phyloP scores from a whole-genome alignment of 2,329 filamentous ascomycete genomes.

The Apiospora kogelbergensis region DNA sequence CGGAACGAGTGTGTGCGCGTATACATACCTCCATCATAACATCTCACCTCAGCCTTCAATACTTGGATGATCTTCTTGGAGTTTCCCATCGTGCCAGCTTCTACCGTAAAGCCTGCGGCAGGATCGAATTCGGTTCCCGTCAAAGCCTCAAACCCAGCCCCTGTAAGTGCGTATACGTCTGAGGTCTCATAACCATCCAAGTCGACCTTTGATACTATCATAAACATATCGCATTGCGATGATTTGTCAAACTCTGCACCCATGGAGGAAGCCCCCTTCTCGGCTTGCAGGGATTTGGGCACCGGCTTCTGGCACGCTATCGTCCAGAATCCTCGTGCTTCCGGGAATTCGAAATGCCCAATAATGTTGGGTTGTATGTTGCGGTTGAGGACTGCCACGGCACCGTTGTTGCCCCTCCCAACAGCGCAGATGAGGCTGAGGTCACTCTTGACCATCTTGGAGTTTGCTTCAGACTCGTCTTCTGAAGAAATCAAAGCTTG shows the following conservation, averaged over 20 bases:
- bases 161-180: slow-evolving; percentile 74
- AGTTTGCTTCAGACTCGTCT: slow-evolving; percentile 43
- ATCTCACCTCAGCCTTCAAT: slow-evolving; percentile 80
- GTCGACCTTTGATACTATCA: slow-evolving; percentile 77
- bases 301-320: slow-evolving; percentile 67
- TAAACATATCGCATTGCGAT: slow-evolving; percentile 71
- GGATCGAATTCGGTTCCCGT: slow-evolving; percentile 89
- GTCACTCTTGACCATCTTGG: slow-evolving; percentile 51
- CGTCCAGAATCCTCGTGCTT: slow-evolving; percentile 79
- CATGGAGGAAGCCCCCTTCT: slow-evolving; percentile 49
- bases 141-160: slow-evolving; percentile 71
- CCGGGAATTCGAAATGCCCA: slow-evolving; percentile 69
- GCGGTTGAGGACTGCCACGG: slow-evolving; percentile 74
- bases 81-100: slow-evolving; percentile 80
- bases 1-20: slow-evolving; percentile 25
- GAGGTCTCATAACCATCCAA: slow-evolving; percentile 72
- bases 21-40: slow-evolving; percentile 79
- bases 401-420: slow-evolving; percentile 65
- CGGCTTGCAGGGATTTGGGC: slow-evolving; percentile 57
- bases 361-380: slow-evolving; percentile 74
- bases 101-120: slow-evolving; percentile 81
- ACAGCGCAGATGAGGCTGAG: slow-evolving; percentile 61
- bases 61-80: slow-evolving; percentile 85
- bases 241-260: slow-evolving; percentile 57
- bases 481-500: slow-evolving; percentile 46